phyloP scores from a whole-genome alignment of 352 stramenopile genomes.

The Pseudoperonospora humuli region DNA sequence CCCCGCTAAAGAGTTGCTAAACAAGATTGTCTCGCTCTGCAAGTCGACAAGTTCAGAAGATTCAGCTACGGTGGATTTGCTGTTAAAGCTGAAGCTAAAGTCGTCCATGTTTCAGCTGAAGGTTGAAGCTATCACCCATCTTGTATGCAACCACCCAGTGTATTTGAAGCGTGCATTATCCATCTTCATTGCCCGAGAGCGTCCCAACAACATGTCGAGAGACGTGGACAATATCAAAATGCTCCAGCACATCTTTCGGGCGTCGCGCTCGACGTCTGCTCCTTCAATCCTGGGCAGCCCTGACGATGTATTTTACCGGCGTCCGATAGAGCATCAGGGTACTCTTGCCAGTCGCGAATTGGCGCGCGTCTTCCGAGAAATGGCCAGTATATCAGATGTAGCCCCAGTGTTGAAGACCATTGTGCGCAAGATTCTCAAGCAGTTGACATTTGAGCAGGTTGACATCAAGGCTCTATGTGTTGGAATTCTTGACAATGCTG shows the following conservation, averaged over 20 bases:
- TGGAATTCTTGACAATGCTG: slow-evolving; percentile 66
- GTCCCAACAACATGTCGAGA: slow-evolving; percentile 76
- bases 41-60: slow-evolving; percentile 50
- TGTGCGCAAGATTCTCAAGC: slow-evolving; percentile 78
- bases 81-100: slow-evolving; percentile 83
- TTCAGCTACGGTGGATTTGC: slow-evolving; percentile 53
- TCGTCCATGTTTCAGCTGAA: slow-evolving; percentile 86
- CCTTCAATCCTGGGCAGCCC: slow-evolving; percentile 25
- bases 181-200: slow-evolving; percentile 65
- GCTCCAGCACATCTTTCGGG: slow-evolving; percentile 81
- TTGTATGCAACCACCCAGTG: slow-evolving; percentile 58
- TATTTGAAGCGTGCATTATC: slow-evolving; percentile 66
- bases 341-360: slow-evolving; percentile 62
- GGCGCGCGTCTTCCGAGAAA: slow-evolving; percentile 70
- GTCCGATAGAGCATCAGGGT: slow-evolving; percentile 43
- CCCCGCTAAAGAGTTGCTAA: slow-evolving; percentile 62
- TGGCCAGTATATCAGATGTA: slow-evolving; percentile 65
- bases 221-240: slow-evolving; percentile 88
- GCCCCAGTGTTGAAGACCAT: slow-evolving; percentile 78
- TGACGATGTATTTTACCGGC: slow-evolving; percentile 60
- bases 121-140: slow-evolving; percentile 72
- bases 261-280: slow-evolving; percentile 31
- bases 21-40: slow-evolving; percentile 61
- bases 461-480: slow-evolving; percentile 76
- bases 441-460: slow-evolving; percentile 74